phyloP scores from a whole-genome alignment of 2,329 filamentous ascomycete genomes.

The Oidium heveae region DNA sequence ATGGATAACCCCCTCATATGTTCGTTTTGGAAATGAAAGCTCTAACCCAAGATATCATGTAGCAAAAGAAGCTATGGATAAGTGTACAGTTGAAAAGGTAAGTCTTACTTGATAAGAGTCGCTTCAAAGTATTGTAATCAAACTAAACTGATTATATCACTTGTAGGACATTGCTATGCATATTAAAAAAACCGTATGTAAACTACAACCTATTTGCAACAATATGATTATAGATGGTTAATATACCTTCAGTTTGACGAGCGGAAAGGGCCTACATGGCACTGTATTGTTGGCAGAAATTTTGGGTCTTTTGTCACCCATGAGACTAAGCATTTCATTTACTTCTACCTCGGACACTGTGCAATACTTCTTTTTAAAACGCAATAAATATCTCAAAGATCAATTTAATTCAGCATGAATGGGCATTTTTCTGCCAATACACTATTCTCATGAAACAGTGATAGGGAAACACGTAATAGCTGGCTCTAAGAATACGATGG shows the following conservation, averaged over 20 bases:
- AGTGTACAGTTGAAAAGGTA: conserved; percentile 49
- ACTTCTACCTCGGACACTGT: conserved; percentile 97
- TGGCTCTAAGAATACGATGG: too few relatives aligned
- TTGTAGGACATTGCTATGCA: conserved; percentile 78
- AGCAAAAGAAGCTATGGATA: conserved; percentile 49
- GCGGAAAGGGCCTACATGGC: conserved; percentile 94
- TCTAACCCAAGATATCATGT: conserved; percentile 1
- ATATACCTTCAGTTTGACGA: conserved; percentile 52
- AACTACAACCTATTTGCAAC: too few relatives aligned
- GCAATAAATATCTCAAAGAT: conserved; percentile 30
- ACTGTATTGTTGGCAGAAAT: conserved; percentile 95
- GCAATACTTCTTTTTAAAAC: conserved; percentile 98
- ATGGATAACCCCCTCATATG: too few relatives aligned
- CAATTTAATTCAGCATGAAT: too few relatives aligned
- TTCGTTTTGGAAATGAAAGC: conserved; percentile 28
- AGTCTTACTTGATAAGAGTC: neutral
- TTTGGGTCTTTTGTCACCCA: conserved; percentile 98
- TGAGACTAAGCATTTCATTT: conserved; percentile 99
- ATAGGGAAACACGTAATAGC: too few relatives aligned
- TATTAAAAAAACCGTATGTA: conserved; percentile 67
- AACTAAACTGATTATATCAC: neutral
- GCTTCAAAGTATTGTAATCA: neutral
- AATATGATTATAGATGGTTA: neutral
- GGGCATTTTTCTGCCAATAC: too few relatives aligned
- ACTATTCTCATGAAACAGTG: too few relatives aligned